Base-by-base conservation (phyloP, 192 early-diverging fungal species). In the Coemansia sp. region DNA sequence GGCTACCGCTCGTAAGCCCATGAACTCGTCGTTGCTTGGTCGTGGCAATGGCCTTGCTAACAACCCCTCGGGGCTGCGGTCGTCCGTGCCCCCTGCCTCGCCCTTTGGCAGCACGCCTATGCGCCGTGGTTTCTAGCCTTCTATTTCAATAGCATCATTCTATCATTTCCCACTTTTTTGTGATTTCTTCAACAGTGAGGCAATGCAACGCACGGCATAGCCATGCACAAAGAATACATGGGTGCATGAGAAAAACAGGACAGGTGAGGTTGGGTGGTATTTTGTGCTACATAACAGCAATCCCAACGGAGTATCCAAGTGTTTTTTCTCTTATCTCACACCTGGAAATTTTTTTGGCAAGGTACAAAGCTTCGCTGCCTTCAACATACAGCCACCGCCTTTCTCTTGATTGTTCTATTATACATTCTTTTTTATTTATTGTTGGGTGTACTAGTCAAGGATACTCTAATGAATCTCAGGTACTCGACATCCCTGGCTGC, bases 91-190 rank as follows among this genome's bases (percentile, higher is more conserved):
- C n/a, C 54, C 40, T 5, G 22, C 64, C 34, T 62, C 72, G 72
- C 65, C 65, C 20, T 72, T 72, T 52, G 66, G 59, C 11, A 68
- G 42, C 44, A 44, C 72, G 15, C 62, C 65, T n/a, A 12, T 52
- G 72, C 72, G 72, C 47, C 72, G 72, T 20, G 72, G 72, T n/a
- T 70, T 75, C 67, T 75, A 68, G 29, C 16, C 24, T 15, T 24
- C 13, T 8, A 43, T 63, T 29, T 52, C 31, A 38, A 59, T 68
- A 34, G 52, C 52, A 36, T n/a, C 36, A 12, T 69, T 15, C 33
- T 31, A 16, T 22, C 8, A 10, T 24, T 36, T 49, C n/a, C 34
- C 51, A 52, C 20, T 7, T 24, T 52, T 15, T 18, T 47, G 5
- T 52, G 49, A 52, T 52, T 52, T 20, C 49, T 10, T 22, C 5